phyloP scores from a whole-genome alignment of 345 rosid genomes.

The Moricandia moricandioides region DNA sequence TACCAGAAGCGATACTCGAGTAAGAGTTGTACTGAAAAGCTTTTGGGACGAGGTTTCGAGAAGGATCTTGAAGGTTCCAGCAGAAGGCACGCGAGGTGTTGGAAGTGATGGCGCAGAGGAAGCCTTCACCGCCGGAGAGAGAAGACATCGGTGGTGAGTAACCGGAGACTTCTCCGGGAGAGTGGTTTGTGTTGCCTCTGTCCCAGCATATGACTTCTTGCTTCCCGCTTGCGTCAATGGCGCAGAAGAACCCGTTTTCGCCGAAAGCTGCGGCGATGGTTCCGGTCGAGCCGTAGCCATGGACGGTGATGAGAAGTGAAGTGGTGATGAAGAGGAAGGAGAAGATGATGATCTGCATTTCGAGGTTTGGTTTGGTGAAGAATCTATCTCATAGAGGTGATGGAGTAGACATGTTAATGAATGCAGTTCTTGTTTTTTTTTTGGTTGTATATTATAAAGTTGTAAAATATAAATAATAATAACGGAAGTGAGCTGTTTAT shows the following conservation, averaged over 20 bases:
- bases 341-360: conserved; percentile 11
- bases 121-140: conserved; percentile 81
- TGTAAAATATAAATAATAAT: conserved; percentile 5
- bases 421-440: conserved; percentile 25
- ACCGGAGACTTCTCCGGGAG: conserved; percentile 29
- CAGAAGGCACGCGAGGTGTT: conserved; percentile 75
- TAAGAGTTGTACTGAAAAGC: conserved; percentile 52
- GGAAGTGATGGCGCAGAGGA: conserved; percentile 79
- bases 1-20: conserved; percentile 37
- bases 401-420: conserved; percentile 40
- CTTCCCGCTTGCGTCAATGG: conserved; percentile 70
- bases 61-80: conserved; percentile 55
- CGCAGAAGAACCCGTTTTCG: conserved; percentile 81
- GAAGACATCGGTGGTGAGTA: conserved; percentile 61
- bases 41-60: conserved; percentile 61
- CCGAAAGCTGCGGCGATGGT: conserved; percentile 57
- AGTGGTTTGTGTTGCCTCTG: conserved; percentile 39
- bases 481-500: conserved; percentile 42
- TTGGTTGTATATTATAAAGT: background rate
- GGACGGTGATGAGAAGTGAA: conserved; percentile 18
- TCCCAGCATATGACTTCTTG: conserved; percentile 84
- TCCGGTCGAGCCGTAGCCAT: conserved; percentile 32
- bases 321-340: background rate
- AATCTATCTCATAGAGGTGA: conserved; percentile 29
- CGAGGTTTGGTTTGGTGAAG: conserved; percentile 4